These are phyloP conservation scores for Phytopythium boreale DNA, from an alignment of 352 stramenopile genomes.

Conservation along the genomic window DNA sequence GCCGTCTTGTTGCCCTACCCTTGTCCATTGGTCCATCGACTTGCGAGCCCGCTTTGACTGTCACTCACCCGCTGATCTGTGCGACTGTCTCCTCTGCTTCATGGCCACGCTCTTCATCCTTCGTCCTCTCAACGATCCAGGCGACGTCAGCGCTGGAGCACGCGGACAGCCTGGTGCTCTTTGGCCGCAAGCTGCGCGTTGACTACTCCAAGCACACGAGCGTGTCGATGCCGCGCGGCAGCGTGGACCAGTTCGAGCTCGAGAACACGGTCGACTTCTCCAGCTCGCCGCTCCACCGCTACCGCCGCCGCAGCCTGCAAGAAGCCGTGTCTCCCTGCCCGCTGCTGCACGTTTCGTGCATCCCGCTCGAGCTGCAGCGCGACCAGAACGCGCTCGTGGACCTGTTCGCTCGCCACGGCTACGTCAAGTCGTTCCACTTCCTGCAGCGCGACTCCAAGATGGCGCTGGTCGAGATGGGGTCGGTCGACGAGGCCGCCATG, in stretches of 20 bases:
- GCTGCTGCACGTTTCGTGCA: slow-evolving; percentile 72
- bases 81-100: neutral
- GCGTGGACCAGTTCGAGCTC: slow-evolving; percentile 79
- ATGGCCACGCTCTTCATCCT: neutral
- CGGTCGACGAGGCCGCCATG: slow-evolving; percentile 72
- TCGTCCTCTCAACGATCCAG: slow-evolving; percentile 13
- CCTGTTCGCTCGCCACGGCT: slow-evolving; percentile 68
- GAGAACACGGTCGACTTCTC: slow-evolving; percentile 82
- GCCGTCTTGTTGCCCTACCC: neutral
- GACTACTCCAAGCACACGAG: slow-evolving; percentile 82
- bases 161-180: slow-evolving; percentile 68
- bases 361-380: slow-evolving; percentile 64
- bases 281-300: slow-evolving; percentile 71
- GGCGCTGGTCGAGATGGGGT: slow-evolving; percentile 74
- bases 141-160: slow-evolving; percentile 75
- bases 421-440: slow-evolving; percentile 72
- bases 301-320: slow-evolving; percentile 56
- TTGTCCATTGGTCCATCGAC: neutral
- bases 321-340: slow-evolving; percentile 64
- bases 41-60: too few relatives aligned
- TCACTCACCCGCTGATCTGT: neutral
- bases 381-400: slow-evolving; percentile 55
- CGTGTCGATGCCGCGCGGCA: slow-evolving; percentile 76
- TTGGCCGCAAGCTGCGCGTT: slow-evolving; percentile 76
- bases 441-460: slow-evolving; percentile 76